A percentile compares a stretch with the other conserved stretches of the same genome.
Conservation (phyloP, 2,329 filamentous ascomycete species). For the Diaporthe amygdali region DNA sequence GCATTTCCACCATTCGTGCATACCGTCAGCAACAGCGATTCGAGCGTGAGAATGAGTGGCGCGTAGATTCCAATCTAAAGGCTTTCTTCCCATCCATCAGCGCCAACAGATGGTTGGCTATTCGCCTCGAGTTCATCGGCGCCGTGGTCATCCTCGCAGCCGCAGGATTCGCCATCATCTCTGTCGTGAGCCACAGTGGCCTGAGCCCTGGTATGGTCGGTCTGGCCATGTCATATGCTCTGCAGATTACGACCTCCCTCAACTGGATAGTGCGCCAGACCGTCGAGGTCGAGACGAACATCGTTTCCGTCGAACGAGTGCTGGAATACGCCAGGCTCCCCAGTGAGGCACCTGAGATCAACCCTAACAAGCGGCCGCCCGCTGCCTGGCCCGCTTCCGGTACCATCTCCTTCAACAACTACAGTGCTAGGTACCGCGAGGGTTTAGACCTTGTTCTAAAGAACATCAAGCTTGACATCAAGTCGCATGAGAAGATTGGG, state of each 20-base stretch:
- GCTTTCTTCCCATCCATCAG: slow-evolving; percentile 97
- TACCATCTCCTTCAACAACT: slow-evolving; percentile 88
- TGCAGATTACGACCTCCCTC: slow-evolving; percentile 95
- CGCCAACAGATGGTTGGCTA: slow-evolving; percentile 91
- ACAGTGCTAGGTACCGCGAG: slow-evolving; percentile 89
- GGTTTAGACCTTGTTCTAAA: slow-evolving; percentile 92
- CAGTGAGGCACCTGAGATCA: slow-evolving; percentile 92
- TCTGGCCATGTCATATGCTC: slow-evolving; percentile 93
- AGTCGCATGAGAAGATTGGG: slow-evolving; percentile 96
- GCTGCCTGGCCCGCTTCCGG: slow-evolving; percentile 92
- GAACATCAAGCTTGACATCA: slow-evolving; percentile 90
- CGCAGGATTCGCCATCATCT: slow-evolving; percentile 81
- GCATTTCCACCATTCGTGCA: slow-evolving; percentile 92
- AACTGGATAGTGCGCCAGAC: slow-evolving; percentile 99
- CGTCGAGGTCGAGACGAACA: slow-evolving; percentile 99
- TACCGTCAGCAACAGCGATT: slow-evolving; percentile 91
- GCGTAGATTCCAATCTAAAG: slow-evolving; percentile 90
- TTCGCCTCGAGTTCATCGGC: slow-evolving; percentile 94
- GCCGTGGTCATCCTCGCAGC: slow-evolving; percentile 90
- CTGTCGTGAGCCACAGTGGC: slow-evolving; percentile 70
- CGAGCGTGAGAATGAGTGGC: slow-evolving; percentile 93
- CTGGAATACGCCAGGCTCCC: slow-evolving; percentile 92
- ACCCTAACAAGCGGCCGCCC: slow-evolving; percentile 83
- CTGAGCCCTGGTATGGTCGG: slow-evolving; percentile 81
- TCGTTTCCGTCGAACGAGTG: slow-evolving; percentile 96